phyloP scores from a whole-genome alignment of 768 basidiomycete species.

The Termitomyces sp. region DNA sequence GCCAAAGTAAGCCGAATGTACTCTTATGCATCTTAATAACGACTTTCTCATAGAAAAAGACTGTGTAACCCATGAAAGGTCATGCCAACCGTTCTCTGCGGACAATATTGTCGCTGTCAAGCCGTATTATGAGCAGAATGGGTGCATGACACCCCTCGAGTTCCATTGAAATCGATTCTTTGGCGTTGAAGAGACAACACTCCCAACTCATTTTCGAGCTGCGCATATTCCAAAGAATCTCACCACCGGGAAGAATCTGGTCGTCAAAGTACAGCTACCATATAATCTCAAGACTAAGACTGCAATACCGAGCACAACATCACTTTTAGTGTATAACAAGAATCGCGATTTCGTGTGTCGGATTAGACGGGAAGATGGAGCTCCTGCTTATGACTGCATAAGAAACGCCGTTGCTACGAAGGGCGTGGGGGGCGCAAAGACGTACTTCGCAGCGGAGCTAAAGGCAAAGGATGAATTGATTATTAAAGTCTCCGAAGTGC shows the following conservation, averaged over 20 bases:
- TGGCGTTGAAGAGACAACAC: constrained; percentile 23
- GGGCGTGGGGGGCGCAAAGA: constrained; percentile 28
- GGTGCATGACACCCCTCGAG: constrained; percentile 16
- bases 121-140: constrained; percentile 30
- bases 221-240: constrained; percentile 21
- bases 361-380: constrained; percentile 26
- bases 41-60: constrained; percentile 28
- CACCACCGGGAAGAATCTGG: constrained; percentile 29
- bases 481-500: constrained; percentile 44
- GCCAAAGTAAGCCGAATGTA: constrained; percentile 38
- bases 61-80: constrained; percentile 45
- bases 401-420: constrained; percentile 29
- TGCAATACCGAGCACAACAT: constrained; percentile 9
- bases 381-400: constrained; percentile 36
- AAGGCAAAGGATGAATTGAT: constrained; percentile 39
- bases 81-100: constrained; percentile 38
- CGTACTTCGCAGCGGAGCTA: constrained; percentile 52
- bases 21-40: not conserved
- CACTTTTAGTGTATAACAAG: constrained; percentile 43
- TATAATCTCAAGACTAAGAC: constrained; percentile 10
- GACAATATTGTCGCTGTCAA: constrained; percentile 40
- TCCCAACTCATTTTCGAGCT: constrained; percentile 15
- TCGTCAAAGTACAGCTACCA: constrained; percentile 54
- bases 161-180: constrained; percentile 22
- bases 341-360: constrained; percentile 49